Conservation (phyloP, 164 flowering plant species). For the Chimonanthus salicifolius region DNA sequence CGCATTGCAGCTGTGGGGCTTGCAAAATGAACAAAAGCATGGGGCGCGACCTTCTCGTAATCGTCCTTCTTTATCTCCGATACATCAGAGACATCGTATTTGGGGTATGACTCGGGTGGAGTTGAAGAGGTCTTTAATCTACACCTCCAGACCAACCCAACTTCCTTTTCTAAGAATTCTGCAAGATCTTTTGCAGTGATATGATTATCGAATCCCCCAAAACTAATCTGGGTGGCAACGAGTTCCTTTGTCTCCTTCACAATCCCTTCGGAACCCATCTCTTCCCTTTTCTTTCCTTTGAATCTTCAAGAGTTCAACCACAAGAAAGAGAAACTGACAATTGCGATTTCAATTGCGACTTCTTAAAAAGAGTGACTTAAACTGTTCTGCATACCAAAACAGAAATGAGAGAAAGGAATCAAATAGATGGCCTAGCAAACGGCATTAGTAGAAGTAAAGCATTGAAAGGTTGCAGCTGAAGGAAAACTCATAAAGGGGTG, state of each 20-base stretch:
- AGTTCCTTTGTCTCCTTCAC: slow-evolving; percentile 12
- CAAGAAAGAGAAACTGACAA: too few species aligned
- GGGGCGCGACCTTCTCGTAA: slow-evolving; percentile 67
- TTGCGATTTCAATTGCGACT: too few species aligned
- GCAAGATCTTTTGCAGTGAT: slow-evolving; percentile 45
- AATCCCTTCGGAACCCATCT: slow-evolving; percentile 35
- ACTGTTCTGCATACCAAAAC: too few species aligned
- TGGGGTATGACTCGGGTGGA: slow-evolving; percentile 65
- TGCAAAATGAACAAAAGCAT: slow-evolving; percentile 91
- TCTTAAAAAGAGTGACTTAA: too few species aligned
- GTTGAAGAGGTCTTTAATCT: slow-evolving; percentile 83
- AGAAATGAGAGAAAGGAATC: too few species aligned
- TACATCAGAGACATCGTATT: slow-evolving; percentile 29
- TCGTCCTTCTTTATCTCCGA: slow-evolving; percentile 24
- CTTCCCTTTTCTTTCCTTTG: not conserved
- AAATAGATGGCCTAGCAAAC: too few species aligned
- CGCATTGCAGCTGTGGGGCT: slow-evolving; percentile 31
- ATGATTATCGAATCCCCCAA: slow-evolving; percentile 59
- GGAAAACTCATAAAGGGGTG: too few species aligned
- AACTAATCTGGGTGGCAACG: slow-evolving; percentile 51
- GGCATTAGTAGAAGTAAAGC: too few species aligned
- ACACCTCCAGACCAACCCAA: slow-evolving; percentile 68
- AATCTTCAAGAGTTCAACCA: not conserved
- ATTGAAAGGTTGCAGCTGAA: too few species aligned
- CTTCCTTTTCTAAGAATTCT: slow-evolving; percentile 41